phyloP scores from a whole-genome alignment of 768 basidiomycete genomes.

The Phylloporus sp. region DNA sequence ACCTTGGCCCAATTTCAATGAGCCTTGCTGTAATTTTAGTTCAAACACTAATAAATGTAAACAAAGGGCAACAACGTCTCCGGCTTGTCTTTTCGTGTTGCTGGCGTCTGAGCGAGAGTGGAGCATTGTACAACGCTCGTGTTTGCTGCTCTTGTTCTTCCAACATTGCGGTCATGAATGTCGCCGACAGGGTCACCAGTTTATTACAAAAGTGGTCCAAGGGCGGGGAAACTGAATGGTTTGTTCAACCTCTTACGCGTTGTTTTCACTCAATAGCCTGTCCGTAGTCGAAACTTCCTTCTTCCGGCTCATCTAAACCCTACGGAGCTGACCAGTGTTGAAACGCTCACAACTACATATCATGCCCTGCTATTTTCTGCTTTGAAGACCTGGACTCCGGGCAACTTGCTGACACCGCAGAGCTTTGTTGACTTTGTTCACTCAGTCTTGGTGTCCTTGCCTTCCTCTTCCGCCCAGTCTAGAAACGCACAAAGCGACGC shows the following conservation, averaged over 20 bases:
- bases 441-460: constrained; percentile 55
- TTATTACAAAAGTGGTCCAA: constrained; percentile 53
- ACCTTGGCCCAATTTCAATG: no score
- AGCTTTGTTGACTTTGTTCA: constrained; percentile 62
- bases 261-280: constrained; percentile 14
- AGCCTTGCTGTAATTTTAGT: no score
- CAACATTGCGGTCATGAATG: constrained; percentile 46
- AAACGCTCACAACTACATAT: constrained; percentile 62
- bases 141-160: constrained; percentile 8
- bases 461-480: constrained; percentile 53
- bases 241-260: constrained; percentile 21
- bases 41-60: constrained; percentile 26
- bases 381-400: constrained; percentile 53
- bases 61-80: constrained; percentile 27
- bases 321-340: constrained; percentile 47
- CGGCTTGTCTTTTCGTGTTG: constrained; percentile 17
- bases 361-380: constrained; percentile 62
- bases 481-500: constrained; percentile 38
- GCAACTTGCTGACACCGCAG: constrained; percentile 43
- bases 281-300: constrained; percentile 56
- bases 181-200: constrained; percentile 48
- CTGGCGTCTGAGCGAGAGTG: constrained; percentile 13
- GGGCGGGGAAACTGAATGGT: constrained; percentile 66
- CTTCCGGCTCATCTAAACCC: constrained; percentile 57
- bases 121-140: constrained; percentile 14